Evolutionary conservation across 352 stramenopile genomes (phyloP).

Genomic region (Phytopythium montanum): DNA sequence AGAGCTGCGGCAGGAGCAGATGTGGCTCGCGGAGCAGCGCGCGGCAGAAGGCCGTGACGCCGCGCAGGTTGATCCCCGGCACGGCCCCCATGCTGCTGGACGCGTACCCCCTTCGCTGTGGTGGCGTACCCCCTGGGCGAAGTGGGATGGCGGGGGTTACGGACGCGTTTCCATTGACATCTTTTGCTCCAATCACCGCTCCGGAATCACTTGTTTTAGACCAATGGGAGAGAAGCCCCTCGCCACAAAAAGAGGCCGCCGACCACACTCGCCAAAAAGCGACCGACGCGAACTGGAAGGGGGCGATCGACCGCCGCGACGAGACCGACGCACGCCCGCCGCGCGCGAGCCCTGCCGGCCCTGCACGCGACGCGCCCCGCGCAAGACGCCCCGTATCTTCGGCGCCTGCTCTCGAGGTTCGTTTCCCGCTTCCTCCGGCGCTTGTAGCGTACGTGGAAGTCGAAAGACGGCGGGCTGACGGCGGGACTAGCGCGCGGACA

Average conservation of each 20-base stretch:
- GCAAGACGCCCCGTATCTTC: not conserved
- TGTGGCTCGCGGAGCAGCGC: conserved; percentile 64
- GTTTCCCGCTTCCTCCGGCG: not conserved
- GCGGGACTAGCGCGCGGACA: too few relatives aligned
- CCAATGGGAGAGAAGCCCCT: conserved; percentile 1
- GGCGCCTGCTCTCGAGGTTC: not conserved
- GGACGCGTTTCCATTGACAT: not conserved
- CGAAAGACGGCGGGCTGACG: not conserved
- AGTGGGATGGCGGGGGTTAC: too few relatives aligned
- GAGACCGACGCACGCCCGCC: not conserved
- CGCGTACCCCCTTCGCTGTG: not conserved
- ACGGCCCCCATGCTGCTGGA: conserved; percentile 15
- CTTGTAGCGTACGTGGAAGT: too few relatives aligned
- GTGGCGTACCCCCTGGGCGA: too few relatives aligned
- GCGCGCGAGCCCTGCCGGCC: not conserved
- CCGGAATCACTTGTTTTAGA: not conserved
- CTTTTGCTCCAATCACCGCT: conserved; percentile 1
- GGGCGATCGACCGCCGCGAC: conserved; percentile 1
- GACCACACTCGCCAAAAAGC: conserved; percentile 5
- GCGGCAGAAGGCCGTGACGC: conserved; percentile 79
- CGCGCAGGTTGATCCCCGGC: conserved; percentile 75
- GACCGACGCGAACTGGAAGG: conserved; percentile 1
- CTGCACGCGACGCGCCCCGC: not conserved
- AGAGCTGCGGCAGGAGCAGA: conserved; percentile 79
- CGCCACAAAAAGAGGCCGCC: not conserved